These are phyloP conservation scores for Coemansia sp. DNA, from an alignment of 192 early-diverging fungal species.

Conservation along the genomic window DNA sequence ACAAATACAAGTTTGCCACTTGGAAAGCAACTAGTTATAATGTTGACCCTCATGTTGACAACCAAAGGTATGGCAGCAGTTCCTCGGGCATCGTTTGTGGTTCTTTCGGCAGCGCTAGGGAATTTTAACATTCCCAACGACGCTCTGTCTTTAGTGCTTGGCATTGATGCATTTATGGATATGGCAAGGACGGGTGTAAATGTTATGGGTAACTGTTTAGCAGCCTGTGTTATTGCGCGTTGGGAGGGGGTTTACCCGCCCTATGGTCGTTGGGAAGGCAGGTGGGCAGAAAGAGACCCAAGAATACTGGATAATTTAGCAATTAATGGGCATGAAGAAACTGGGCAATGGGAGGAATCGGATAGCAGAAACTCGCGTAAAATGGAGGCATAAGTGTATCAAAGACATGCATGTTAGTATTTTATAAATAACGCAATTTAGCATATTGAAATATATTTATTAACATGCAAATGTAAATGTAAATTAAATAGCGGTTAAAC, in stretches of 20 bases:
- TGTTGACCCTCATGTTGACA: neutral
- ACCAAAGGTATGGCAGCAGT: neutral
- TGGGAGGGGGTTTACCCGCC: neutral
- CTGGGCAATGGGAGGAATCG: neutral
- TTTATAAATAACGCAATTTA: neutral
- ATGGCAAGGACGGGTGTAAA: neutral
- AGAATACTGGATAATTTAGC: neutral
- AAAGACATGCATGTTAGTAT: neutral
- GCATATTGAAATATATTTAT: neutral
- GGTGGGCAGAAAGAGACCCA: neutral
- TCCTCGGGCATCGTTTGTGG: neutral
- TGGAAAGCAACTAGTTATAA: neutral
- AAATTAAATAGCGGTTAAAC: neutral
- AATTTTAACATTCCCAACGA: neutral
- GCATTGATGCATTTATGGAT: neutral
- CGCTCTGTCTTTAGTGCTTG: neutral
- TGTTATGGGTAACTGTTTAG: neutral
- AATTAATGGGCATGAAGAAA: neutral
- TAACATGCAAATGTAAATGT: neutral
- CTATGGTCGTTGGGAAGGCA: neutral
- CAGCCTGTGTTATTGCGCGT: neutral
- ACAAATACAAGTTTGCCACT: neutral
- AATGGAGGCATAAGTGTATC: neutral
- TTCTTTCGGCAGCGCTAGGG: neutral
- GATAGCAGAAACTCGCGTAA: neutral